Percentiles rank a stretch among this genome's conserved stretches.
Evolutionary conservation across 306 rosid species (phyloP).

Genomic region (Dalbergia cochinchinensis): DNA sequence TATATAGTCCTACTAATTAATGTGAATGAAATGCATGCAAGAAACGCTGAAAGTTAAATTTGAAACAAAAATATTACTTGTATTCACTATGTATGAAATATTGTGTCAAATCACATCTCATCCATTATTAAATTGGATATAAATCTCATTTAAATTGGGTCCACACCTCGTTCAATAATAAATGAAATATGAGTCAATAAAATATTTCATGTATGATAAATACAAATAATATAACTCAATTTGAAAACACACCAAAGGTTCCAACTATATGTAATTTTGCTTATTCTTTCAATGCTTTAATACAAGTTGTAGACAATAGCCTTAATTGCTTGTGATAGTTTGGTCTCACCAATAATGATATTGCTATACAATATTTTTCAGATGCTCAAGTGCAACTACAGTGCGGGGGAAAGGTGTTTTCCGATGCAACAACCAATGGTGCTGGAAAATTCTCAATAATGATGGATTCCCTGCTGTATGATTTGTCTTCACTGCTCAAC

Average conservation of each 20-base stretch:
- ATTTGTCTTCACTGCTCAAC: slow-evolving; percentile 37
- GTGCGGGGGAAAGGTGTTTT: slow-evolving; percentile 45
- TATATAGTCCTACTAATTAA: background rate
- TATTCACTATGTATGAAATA: too few species aligned
- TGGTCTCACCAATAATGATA: background rate
- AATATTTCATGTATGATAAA: too few species aligned
- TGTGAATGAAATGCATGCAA: background rate
- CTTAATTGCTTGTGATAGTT: background rate
- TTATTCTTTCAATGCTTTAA: background rate
- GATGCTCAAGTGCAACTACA: slow-evolving; percentile 51
- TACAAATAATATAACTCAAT: too few species aligned
- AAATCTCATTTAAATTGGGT: too few species aligned
- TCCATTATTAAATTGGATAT: too few species aligned
- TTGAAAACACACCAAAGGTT: background rate
- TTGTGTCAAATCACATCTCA: too few species aligned
- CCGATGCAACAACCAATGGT: slow-evolving; percentile 31
- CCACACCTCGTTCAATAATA: too few species aligned
- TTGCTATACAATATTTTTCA: slow-evolving; percentile 36
- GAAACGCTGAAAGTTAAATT: background rate
- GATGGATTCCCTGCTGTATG: slow-evolving; percentile 42
- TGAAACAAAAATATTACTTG: too few species aligned
- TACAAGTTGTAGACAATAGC: background rate
- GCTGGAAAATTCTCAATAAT: slow-evolving; percentile 43
- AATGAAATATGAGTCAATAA: too few species aligned
- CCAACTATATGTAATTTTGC: too few species aligned